phyloP scores from a whole-genome alignment of 2,329 filamentous ascomycete species.

The Cadophora luteo-olivacea region DNA sequence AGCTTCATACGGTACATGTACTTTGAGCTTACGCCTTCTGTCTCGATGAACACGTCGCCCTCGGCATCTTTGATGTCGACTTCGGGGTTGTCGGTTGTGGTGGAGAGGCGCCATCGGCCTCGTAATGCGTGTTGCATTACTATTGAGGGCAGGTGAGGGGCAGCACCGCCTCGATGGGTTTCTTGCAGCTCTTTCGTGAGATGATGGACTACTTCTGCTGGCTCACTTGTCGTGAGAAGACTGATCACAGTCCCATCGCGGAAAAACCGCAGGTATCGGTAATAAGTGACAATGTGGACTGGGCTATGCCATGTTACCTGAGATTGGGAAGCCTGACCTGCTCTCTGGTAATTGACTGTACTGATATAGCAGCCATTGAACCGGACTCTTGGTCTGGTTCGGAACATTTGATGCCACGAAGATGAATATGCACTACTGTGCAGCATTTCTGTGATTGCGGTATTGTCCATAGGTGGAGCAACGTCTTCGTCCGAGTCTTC shows the following conservation, averaged over 20 bases:
- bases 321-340: slow-evolving; percentile 75
- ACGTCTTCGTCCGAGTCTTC: slow-evolving; percentile 20
- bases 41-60: slow-evolving; percentile 81
- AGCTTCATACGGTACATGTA: slow-evolving; percentile 89
- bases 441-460: slow-evolving; percentile 41
- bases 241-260: slow-evolving; percentile 85
- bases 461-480: slow-evolving; percentile 26
- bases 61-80: slow-evolving; percentile 55
- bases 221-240: slow-evolving; percentile 81
- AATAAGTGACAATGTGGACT: slow-evolving; percentile 96
- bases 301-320: slow-evolving; percentile 79
- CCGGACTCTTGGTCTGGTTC: slow-evolving; percentile 80
- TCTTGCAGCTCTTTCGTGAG: slow-evolving; percentile 74
- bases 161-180: slow-evolving; percentile 35
- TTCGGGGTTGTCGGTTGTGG: slow-evolving; percentile 39
- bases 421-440: slow-evolving; percentile 52
- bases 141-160: slow-evolving; percentile 51
- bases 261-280: slow-evolving; percentile 94
- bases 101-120: slow-evolving; percentile 68
- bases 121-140: slow-evolving; percentile 73
- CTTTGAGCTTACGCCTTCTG: slow-evolving; percentile 77
- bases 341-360: slow-evolving; percentile 92
- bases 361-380: slow-evolving; percentile 97
- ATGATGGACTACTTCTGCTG: slow-evolving; percentile 85
- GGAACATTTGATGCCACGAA: slow-evolving; percentile 76